Evolutionary conservation across 164 flowering plant species (phyloP).

Genomic region (Stephania yunnanensis): DNA sequence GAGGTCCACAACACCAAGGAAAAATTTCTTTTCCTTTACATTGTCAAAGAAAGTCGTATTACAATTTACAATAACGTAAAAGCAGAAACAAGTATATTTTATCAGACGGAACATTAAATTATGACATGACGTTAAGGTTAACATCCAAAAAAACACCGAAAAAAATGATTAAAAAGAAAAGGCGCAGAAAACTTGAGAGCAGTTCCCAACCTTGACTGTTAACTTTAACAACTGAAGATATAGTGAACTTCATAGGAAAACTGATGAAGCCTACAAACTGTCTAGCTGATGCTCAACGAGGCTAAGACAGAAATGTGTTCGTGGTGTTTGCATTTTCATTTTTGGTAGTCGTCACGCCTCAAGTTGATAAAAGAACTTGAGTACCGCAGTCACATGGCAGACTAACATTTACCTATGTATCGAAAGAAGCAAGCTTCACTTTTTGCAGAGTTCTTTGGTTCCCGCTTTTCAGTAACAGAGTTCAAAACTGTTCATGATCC

Average conservation of each 20-base stretch:
- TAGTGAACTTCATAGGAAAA: not conserved
- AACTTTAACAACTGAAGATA: not conserved
- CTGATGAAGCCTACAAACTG: not conserved
- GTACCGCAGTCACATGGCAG: not conserved
- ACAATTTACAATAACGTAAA: not conserved
- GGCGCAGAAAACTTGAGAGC: not conserved
- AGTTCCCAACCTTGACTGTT: not conserved
- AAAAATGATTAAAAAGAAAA: not conserved
- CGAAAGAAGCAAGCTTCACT: too few species aligned
- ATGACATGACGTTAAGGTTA: not conserved
- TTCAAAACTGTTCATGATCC: not conserved
- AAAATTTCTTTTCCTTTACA: not conserved
- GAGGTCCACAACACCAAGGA: not conserved
- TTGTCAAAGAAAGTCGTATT: not conserved
- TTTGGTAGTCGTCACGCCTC: not conserved
- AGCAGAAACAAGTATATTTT: not conserved
- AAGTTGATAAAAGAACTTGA: not conserved
- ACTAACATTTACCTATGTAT: too few species aligned
- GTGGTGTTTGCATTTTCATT: not conserved
- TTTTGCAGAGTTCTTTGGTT: not conserved
- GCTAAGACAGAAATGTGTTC: not conserved
- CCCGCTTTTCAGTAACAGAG: not conserved
- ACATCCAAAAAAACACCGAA: not conserved
- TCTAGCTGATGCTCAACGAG: not conserved
- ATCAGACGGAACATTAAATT: not conserved